Conservation (phyloP, 768 basidiomycete species). For the Macrocybe gigantea region DNA sequence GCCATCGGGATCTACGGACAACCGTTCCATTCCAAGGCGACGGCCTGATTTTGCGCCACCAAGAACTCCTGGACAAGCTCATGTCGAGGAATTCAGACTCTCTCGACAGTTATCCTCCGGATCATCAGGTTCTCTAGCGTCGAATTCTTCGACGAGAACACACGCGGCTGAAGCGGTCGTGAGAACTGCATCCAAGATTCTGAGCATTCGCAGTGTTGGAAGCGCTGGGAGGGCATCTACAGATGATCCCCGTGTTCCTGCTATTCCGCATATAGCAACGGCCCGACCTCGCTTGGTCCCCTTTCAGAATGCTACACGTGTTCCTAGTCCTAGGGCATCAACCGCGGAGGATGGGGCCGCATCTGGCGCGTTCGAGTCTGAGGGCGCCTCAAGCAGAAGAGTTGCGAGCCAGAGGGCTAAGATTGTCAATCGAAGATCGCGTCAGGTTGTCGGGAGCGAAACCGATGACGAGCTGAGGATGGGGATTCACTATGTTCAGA, state of each 20-base stretch:
- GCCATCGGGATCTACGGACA: conserved; percentile 60
- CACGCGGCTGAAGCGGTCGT: conserved; percentile 42
- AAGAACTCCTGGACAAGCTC: conserved; percentile 33
- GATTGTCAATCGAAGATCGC: conserved; percentile 30
- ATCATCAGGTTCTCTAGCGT: conserved; percentile 26
- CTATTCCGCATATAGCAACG: conserved; percentile 19
- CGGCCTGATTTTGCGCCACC: conserved; percentile 68
- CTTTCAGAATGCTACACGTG: conserved; percentile 63
- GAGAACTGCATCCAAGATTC: conserved; percentile 44
- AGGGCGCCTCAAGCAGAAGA: conserved; percentile 28
- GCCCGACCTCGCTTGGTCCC: conserved; percentile 61
- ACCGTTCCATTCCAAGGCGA: conserved; percentile 59
- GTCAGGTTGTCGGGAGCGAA: conserved; percentile 23
- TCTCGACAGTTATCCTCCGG: conserved; percentile 29
- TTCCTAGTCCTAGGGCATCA: conserved; percentile 50
- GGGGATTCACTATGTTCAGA: conserved; percentile 66
- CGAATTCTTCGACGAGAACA: conserved; percentile 23
- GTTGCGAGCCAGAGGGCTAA: conserved; percentile 64
- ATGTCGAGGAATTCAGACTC: conserved; percentile 7
- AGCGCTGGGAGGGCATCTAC: conserved; percentile 31
- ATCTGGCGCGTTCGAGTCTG: conserved; percentile 16
- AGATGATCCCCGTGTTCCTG: conserved; percentile 26
- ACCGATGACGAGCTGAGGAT: conserved; percentile 63
- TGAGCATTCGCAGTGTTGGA: conserved; percentile 44
- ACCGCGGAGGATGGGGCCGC: conserved; percentile 6